A percentile compares a stretch with the other conserved stretches of the same genome.
These are phyloP conservation scores for Poronia punctata DNA, from an alignment of 495 filamentous ascomycete species.

Conservation along the genomic window DNA sequence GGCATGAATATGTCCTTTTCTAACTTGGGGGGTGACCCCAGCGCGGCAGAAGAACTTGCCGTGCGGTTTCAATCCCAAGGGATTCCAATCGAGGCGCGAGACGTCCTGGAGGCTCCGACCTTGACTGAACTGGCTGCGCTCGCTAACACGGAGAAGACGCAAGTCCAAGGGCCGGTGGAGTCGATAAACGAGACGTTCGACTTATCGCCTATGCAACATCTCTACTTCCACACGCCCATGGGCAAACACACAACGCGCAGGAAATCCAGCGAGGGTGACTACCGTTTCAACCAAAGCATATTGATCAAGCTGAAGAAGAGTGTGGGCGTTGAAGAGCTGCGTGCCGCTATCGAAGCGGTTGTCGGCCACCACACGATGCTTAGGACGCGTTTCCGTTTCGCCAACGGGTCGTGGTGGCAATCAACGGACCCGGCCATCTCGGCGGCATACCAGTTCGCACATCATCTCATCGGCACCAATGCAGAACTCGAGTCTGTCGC, in stretches of 20 bases:
- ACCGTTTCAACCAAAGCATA: constrained; percentile 71
- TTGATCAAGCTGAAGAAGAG: constrained; percentile 49
- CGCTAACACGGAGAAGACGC: constrained; percentile 7
- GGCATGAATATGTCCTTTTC: constrained; percentile 38
- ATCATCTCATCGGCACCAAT: constrained; percentile 29
- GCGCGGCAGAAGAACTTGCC: constrained; percentile 32
- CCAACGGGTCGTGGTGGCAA: constrained; percentile 35
- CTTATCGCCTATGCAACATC: constrained; percentile 63
- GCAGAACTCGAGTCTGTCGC: constrained; percentile 35
- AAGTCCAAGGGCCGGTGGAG: constrained; percentile 20
- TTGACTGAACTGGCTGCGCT: constrained; percentile 30
- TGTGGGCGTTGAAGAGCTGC: constrained; percentile 41
- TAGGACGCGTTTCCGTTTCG: constrained; percentile 52
- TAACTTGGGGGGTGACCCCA: constrained; percentile 40
- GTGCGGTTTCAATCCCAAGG: constrained; percentile 33
- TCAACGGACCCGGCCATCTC: constrained; percentile 28
- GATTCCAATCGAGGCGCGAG: constrained; percentile 26
- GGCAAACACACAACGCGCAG: constrained; percentile 27
- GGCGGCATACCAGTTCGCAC: constrained; percentile 32
- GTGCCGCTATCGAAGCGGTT: constrained; percentile 49
- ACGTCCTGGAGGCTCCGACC: constrained; percentile 16
- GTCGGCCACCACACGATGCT: constrained; percentile 66
- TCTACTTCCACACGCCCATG: constrained; percentile 56
- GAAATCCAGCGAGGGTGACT: constrained; percentile 43
- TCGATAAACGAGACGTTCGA: constrained; percentile 46